Base-by-base conservation (phyloP, 73 alveolate species). In the Breviolum minutum region DNA sequence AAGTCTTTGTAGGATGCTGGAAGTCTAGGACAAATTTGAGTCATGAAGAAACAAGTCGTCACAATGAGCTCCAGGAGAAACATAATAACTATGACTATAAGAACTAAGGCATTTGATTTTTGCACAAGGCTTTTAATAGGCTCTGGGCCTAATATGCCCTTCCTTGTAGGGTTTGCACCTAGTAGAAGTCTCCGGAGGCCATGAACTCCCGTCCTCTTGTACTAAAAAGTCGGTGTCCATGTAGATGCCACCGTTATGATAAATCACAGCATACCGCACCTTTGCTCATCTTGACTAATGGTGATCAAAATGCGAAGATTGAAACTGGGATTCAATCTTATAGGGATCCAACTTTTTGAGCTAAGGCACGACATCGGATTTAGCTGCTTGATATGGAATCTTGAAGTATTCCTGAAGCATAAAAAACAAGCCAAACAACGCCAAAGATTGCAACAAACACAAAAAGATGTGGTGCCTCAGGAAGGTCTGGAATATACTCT, bases 221-320 rank as follows among this genome's bases (percentile, higher is more conserved):
- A 90, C 97, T 24, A 90, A 76, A 48, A 90, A 90, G 63, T 90
- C 97, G n/a, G 97, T 90, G 63, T 90, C 97, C 97, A 90, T 90
- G 76, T 90, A 90, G 97, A 90, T 90, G 62, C 97, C 97, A 8
- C 97, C 97, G 26, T 90, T 73, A 73, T 90, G 97, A 61, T 90
- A 90, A 76, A 90, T 90, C 61, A 90, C 97, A 6, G 88, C 97
- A 70, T 90, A 90, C 13, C 97, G 97, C 60, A 90, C 97, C 97
- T 90, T 20, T 13, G 92, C 60, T 20, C 76, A 13, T 79, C 27
- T 11, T 7, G 17, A 79, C 87, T 7, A 40, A 32, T 2, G 27
- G 24, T 61, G 8, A 10, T n/a, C 54, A 40, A 40, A 40, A 40
- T 22, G 77, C 77, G n/a, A 22, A 68, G 17, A 14, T 68, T 22